Conservation (phyloP, 257 asterid genomes). For the Solanum chmielewskii region DNA sequence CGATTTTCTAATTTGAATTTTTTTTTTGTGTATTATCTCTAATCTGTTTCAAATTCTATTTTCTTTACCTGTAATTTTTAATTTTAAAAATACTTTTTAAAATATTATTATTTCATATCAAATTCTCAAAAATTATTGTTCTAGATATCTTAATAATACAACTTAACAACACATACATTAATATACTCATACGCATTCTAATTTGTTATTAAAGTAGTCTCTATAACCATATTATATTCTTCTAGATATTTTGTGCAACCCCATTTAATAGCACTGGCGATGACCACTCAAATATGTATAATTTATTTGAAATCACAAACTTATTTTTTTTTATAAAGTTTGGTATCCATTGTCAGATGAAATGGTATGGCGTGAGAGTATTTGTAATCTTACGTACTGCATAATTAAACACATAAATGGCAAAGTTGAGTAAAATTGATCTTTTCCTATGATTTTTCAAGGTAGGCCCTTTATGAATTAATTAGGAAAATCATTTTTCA, state of each 20-base stretch:
- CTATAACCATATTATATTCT: neutral
- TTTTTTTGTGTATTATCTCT: no score
- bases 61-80: neutral
- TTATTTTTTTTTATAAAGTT: neutral
- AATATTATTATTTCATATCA: neutral
- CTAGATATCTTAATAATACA: neutral
- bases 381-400: neutral
- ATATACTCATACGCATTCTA: neutral
- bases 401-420: neutral
- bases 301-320: neutral
- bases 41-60: no score
- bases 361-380: neutral
- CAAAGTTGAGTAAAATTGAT: neutral
- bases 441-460: neutral
- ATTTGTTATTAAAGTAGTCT: neutral
- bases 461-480: neutral
- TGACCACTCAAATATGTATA: no score
- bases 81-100: no score
- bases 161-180: neutral
- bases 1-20: neutral
- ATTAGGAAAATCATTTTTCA: neutral
- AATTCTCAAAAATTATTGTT: no score
- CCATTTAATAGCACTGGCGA: neutral
- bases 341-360: neutral
- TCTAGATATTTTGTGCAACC: neutral